Percentiles rank a stretch among this genome's conserved stretches.
Conservation (phyloP, 23 red algal genomes). For the Porphyridium purpureum region DNA sequence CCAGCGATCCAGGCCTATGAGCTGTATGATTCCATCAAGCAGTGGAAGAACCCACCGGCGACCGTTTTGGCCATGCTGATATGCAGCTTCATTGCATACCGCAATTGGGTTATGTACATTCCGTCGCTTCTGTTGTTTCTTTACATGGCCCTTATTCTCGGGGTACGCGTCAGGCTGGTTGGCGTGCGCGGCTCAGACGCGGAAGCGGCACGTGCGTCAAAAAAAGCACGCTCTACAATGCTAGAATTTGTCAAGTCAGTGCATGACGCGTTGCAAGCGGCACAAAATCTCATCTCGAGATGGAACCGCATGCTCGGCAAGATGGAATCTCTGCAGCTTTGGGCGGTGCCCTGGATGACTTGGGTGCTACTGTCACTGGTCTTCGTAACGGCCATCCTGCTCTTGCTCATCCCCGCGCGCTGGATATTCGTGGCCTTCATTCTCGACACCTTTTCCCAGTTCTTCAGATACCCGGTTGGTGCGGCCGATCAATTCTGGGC, state of each 20-base stretch:
- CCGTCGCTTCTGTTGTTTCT: constrained; percentile 13
- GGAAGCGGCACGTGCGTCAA: not conserved
- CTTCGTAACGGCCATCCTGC: too few species aligned
- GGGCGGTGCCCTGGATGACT: too few species aligned
- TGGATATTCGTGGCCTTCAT: too few species aligned
- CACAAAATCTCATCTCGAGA: constrained; percentile 25
- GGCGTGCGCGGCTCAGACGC: not conserved
- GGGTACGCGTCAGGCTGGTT: not conserved
- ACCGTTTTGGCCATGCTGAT: constrained; percentile 35
- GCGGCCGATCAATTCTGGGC: too few species aligned
- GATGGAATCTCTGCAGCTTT: constrained; percentile 29
- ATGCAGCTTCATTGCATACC: constrained; percentile 10
- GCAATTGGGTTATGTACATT: constrained; percentile 21
- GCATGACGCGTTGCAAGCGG: constrained; percentile 26
- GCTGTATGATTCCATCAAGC: constrained; percentile 20
- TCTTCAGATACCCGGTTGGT: too few species aligned
- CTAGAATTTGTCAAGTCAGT: constrained; percentile 21
- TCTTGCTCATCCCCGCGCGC: too few species aligned
- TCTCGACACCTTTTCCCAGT: too few species aligned
- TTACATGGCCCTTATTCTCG: constrained; percentile 17
- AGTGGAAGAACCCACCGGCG: constrained; percentile 58
- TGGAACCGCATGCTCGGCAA: constrained; percentile 40
- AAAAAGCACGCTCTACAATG: not conserved
- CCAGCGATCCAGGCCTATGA: constrained; percentile 20
- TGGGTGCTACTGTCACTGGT: too few species aligned